A percentile compares a stretch with the other conserved stretches of the same genome.
Conservation (phyloP, 169 alveolate species). For the Blepharisma undulans region DNA sequence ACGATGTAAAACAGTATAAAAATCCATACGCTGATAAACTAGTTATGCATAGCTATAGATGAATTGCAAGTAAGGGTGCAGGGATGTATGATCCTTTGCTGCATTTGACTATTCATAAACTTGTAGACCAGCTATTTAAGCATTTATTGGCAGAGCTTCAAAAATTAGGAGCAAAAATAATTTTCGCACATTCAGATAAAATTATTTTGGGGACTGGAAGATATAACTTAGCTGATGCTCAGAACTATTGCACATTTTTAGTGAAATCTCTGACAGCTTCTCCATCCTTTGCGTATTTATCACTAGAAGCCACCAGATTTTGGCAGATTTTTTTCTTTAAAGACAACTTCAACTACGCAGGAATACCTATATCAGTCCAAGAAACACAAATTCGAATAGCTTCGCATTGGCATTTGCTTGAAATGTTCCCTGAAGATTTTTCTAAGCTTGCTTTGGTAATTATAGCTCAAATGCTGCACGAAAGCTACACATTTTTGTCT, state of each 20-base stretch:
- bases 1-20: conserved; percentile 64
- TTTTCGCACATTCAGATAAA: conserved; percentile 78
- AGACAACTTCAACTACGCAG: conserved; percentile 80
- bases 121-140: conserved; percentile 69
- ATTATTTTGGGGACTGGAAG: conserved; percentile 71
- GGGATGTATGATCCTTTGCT: conserved; percentile 85
- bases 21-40: conserved; percentile 78
- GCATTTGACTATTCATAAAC: conserved; percentile 73
- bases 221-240: conserved; percentile 66
- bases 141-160: conserved; percentile 63
- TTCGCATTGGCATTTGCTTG: conserved; percentile 67
- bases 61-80: conserved; percentile 78
- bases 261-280: conserved; percentile 57
- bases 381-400: conserved; percentile 38
- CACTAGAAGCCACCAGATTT: conserved; percentile 64
- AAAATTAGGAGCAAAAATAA: conserved; percentile 76
- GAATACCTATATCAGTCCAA: conserved; percentile 57
- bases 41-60: conserved; percentile 70
- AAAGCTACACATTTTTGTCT: neutral
- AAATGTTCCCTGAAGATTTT: conserved; percentile 73
- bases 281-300: conserved; percentile 65
- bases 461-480: conserved; percentile 58
- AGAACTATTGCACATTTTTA: conserved; percentile 63
- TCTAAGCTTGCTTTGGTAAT: conserved; percentile 53
- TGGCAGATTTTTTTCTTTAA: conserved; percentile 78